Base-by-base conservation (phyloP, 176 grass and related monocot species). In the Lolium multiflorum region DNA sequence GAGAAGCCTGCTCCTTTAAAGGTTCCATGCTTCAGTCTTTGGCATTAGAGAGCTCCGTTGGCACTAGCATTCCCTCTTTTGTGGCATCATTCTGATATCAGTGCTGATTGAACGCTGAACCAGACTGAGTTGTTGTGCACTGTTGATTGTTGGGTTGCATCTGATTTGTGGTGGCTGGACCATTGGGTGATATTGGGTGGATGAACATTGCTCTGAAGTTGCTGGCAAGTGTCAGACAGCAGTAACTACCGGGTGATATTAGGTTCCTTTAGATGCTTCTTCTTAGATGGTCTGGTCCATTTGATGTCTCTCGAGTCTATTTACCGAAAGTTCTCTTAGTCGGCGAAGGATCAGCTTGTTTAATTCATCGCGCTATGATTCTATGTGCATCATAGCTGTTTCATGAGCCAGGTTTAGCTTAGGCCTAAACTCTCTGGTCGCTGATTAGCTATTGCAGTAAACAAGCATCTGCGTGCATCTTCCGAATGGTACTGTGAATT, bases 1-100 rank as follows among this genome's bases (percentile, higher is more conserved):
- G 91, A 98, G 88, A 95, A 90, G 44, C 67, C 74, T 5, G 21
- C 84, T 70, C 80, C 63, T 28, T 66, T 70, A 35, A 95, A 83
- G 58, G 88, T 77, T 39, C 73, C 76, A 46, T 94, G 91, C 88
- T 88, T 63, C 38, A 90, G 77, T 59, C 80, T 89, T 65, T 90
- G 89, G 89, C 87, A 90, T 87, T 98, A 83, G 88, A 83, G 74
- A 58, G 46, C 4, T 60, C 26, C 18, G 28, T 46, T 72, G 31
- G 35, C 41, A 70, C 47, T 22, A 16, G 17, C 11, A 37, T 18
- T 67, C 49, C 9, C 9, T 57, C 50, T 61, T 9, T 47, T 47
- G 26, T 81, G 51, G 46, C 63, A 61, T 50, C 66, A 71, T 83
- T 91, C 56, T 60, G 35, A n/a, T 52, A 58, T 37, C 28, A 85